These are phyloP conservation scores for Lepidium aucheri DNA, from an alignment of 345 rosid species.

Conservation along the genomic window DNA sequence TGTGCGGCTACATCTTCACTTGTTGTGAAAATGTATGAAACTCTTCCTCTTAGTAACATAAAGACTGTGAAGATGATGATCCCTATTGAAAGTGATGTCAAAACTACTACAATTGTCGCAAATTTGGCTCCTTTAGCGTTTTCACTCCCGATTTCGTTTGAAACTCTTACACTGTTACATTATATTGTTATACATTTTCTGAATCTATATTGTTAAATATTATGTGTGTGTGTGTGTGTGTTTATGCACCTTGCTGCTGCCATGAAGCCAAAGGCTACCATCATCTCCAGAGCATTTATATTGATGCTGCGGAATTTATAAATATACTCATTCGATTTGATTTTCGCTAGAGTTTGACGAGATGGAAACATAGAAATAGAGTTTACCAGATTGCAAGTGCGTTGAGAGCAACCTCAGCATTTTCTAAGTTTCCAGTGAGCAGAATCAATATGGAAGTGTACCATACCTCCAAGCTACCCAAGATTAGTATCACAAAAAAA, in stretches of 20 bases:
- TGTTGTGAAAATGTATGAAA: slow-evolving; percentile 51
- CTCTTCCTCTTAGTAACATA: slow-evolving; percentile 37
- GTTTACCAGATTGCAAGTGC: slow-evolving; percentile 81
- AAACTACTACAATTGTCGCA: slow-evolving; percentile 33
- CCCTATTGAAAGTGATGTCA: slow-evolving; percentile 51
- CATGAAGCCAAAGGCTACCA: slow-evolving; percentile 69
- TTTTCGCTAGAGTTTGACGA: not conserved
- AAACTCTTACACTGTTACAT: slow-evolving; percentile 52
- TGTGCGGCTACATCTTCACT: slow-evolving; percentile 40
- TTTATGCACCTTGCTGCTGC: slow-evolving; percentile 54
- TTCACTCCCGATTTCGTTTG: slow-evolving; percentile 78
- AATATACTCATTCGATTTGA: not conserved
- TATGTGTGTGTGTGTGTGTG: not conserved
- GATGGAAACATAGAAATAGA: not conserved
- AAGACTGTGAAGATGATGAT: slow-evolving; percentile 35
- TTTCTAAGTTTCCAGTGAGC: slow-evolving; percentile 48
- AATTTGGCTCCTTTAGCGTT: slow-evolving; percentile 48
- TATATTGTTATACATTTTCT: not conserved
- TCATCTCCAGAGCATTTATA: slow-evolving; percentile 72
- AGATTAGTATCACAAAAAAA: not conserved
- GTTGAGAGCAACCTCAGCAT: slow-evolving; percentile 63
- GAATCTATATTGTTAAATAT: not conserved
- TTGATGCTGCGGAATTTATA: slow-evolving; percentile 39
- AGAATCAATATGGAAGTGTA: slow-evolving; percentile 61
- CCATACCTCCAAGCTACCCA: slow-evolving; percentile 66